Evolutionary conservation across 73 alveolate genomes (phyloP).

Genomic region (Uronychia binucleata): DNA sequence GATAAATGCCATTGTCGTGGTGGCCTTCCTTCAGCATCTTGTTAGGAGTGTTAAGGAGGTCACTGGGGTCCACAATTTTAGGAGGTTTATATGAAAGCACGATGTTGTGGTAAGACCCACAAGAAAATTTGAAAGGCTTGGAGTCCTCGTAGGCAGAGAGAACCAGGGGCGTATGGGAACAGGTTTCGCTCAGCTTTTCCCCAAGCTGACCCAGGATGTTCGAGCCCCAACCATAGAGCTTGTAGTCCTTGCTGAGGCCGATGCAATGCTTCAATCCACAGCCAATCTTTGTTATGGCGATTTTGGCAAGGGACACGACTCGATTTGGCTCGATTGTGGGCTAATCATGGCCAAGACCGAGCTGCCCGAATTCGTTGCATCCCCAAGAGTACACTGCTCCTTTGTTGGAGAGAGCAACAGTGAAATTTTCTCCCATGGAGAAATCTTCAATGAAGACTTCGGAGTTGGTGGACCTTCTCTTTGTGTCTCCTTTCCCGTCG

Average conservation of each 20-base stretch:
- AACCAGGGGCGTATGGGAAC: conserved; percentile 43
- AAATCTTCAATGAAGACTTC: conserved; percentile 32
- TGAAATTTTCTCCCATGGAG: conserved; percentile 78
- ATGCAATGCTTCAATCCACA: conserved; percentile 83
- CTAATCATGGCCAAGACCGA: conserved; percentile 84
- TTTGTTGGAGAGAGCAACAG: conserved; percentile 71
- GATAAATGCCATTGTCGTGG: conserved; percentile 8
- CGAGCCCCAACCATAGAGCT: conserved; percentile 80
- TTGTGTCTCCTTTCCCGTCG: conserved; percentile 9
- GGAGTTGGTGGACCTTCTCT: not conserved
- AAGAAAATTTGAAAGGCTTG: conserved; percentile 59
- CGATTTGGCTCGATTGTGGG: conserved; percentile 63
- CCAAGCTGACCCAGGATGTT: conserved; percentile 70
- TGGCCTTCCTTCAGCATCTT: not conserved
- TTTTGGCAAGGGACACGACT: conserved; percentile 4
- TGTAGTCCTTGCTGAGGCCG: conserved; percentile 60
- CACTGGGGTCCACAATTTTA: conserved; percentile 16
- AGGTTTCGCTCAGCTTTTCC: conserved; percentile 46
- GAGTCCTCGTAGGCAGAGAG: conserved; percentile 59
- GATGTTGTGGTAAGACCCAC: conserved; percentile 82
- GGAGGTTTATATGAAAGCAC: conserved; percentile 58
- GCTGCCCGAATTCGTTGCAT: conserved; percentile 82
- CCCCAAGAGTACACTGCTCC: conserved; percentile 89
- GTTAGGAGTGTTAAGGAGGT: not conserved
- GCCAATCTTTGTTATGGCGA: conserved; percentile 47